Percentiles rank a stretch among this genome's conserved stretches.
Evolutionary conservation across 2,329 filamentous ascomycete genomes (phyloP).

Genomic region (Neopestalotiopsis rosae): DNA sequence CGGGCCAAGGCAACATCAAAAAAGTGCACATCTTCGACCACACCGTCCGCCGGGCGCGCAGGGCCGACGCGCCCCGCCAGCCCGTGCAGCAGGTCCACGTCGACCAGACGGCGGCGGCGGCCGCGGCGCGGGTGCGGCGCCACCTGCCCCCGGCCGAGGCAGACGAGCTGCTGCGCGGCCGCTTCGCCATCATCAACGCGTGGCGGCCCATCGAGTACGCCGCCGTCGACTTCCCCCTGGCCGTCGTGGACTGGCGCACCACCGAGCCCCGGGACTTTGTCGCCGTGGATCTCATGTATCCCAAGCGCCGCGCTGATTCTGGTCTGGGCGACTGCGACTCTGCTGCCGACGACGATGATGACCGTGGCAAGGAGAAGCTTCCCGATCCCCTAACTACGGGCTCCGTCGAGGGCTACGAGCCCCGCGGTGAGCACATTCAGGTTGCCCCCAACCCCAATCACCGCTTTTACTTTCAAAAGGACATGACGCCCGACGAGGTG

Average conservation of each 20-base stretch:
- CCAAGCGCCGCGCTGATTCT: slow-evolving; percentile 40
- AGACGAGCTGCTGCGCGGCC: slow-evolving; percentile 58
- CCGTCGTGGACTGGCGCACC: slow-evolving; percentile 67
- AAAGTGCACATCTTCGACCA: slow-evolving; percentile 76
- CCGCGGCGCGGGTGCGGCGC: slow-evolving; percentile 63
- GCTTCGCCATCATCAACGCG: slow-evolving; percentile 75
- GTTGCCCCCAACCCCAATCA: slow-evolving; percentile 63
- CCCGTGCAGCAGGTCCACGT: slow-evolving; percentile 75
- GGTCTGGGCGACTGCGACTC: no score
- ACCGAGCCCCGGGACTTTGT: slow-evolving; percentile 64
- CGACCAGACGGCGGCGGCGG: slow-evolving; percentile 71
- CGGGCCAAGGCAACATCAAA: slow-evolving; percentile 41
- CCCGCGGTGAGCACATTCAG: slow-evolving; percentile 64
- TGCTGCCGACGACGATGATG: slow-evolving; percentile 8
- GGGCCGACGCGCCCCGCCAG: slow-evolving; percentile 59
- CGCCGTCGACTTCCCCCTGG: slow-evolving; percentile 67
- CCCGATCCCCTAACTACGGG: slow-evolving; percentile 19
- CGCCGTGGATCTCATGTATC: slow-evolving; percentile 67
- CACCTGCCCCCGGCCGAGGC: slow-evolving; percentile 62
- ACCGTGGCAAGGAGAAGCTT: slow-evolving; percentile 18
- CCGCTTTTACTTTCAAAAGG: slow-evolving; percentile 69
- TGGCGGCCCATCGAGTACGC: slow-evolving; percentile 71
- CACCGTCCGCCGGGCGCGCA: slow-evolving; percentile 62
- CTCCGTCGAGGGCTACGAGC: slow-evolving; percentile 66
- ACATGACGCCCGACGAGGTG: slow-evolving; percentile 63